Conservation (phyloP, 2,329 filamentous ascomycete genomes). For the Thermomyces lanuginosus region DNA sequence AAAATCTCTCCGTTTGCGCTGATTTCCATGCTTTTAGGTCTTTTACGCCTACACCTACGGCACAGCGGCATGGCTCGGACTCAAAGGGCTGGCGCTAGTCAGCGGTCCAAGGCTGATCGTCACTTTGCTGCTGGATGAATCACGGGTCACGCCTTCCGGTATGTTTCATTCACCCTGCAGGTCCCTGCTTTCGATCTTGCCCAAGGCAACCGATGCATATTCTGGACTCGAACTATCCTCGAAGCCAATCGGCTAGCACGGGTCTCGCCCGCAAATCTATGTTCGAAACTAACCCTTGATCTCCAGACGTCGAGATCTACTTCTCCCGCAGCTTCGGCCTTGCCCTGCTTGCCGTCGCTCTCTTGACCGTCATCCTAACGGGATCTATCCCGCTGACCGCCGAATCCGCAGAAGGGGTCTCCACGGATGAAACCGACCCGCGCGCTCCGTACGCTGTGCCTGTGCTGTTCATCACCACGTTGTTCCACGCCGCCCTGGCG, state of each 20-base stretch:
- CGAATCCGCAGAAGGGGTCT: slow-evolving; percentile 24
- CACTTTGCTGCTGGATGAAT: slow-evolving; percentile 41
- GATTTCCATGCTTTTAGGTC: slow-evolving; percentile 21
- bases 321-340: slow-evolving; percentile 56
- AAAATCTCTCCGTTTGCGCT: too few relatives aligned
- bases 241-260: too few relatives aligned
- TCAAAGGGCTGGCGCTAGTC: slow-evolving; percentile 39
- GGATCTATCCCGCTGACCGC: slow-evolving; percentile 51
- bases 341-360: slow-evolving; percentile 46
- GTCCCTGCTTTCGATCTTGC: not conserved
- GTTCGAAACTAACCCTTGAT: slow-evolving; percentile 7
- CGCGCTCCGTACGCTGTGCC: slow-evolving; percentile 50
- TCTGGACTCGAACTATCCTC: too few relatives aligned
- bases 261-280: slow-evolving; percentile 1
- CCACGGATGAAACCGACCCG: slow-evolving; percentile 28
- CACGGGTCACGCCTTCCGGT: slow-evolving; percentile 37
- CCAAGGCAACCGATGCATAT: too few relatives aligned
- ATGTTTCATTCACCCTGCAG: slow-evolving; percentile 10
- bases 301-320: slow-evolving; percentile 49
- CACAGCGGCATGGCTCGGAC: slow-evolving; percentile 27
- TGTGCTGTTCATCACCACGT: slow-evolving; percentile 46
- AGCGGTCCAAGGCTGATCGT: slow-evolving; percentile 45
- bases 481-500: slow-evolving; percentile 47
- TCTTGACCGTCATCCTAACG: slow-evolving; percentile 51
- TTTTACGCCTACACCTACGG: slow-evolving; percentile 31